Evolutionary conservation across 768 basidiomycete species (phyloP), one percentile per base, ranked within the genome.

Genomic region (Lentinula edodes): DNA sequence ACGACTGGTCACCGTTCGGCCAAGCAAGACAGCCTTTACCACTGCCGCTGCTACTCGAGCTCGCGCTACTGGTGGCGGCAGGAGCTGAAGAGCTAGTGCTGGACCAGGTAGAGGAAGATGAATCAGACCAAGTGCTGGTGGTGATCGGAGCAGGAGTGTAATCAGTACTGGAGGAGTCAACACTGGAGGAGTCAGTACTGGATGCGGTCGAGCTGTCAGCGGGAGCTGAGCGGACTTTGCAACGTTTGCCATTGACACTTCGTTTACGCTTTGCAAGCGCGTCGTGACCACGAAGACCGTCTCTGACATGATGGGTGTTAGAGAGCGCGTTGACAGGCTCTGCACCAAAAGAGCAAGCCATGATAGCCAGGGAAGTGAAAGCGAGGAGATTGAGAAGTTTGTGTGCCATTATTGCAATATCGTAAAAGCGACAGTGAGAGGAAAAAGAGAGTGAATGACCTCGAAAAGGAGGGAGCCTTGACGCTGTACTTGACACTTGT

Each of bases 351-450:
- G 84, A 79, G 65, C 77, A 75, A 52, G 82, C 76, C 63, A 90
- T 62, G 63, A 90, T 67, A 20, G 85, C 81, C 57, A 91, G 68
- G 28, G 85, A 76, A 15, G 83, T 75, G 43, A 91, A 63, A 20
- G 88, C 81, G 58, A 91, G 32, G 63, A 90, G 71, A 67, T 80
- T 81, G 68, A 88, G 68, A 52, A 88, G 68, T 64, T 82, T 87
- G 61, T 74, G 46, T 52, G 78, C 68, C 46, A 83, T 78, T 82
- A 85, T 85, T 52, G 66, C 62, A 36, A 23, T 57, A 45, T 54
- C 54, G 45, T 52, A 45, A 69, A 68, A 42, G 68, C 66, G 54
- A 55, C 66, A 62, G 58, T 56, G 64, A 52, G 61, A 45, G 0
- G 16, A 45, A 23, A 66, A 66, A 64, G 71, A 68, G 70, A 68